Evolutionary conservation across 257 asterid species (phyloP), one percentile per base, ranked within the genome.

Genomic region (Striga asiatica): DNA sequence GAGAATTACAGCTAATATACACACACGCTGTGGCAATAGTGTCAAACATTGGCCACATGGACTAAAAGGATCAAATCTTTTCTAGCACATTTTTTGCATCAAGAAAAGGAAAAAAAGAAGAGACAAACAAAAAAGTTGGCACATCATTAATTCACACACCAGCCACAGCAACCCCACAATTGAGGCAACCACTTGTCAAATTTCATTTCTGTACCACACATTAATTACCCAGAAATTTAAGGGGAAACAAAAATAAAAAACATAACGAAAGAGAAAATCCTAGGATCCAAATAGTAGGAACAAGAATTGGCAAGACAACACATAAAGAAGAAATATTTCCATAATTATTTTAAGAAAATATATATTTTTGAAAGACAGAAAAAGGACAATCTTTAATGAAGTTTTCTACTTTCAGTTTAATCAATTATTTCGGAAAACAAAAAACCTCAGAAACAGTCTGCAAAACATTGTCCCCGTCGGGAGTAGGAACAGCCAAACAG

Each of bases 401-500:
- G n/a, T n/a, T n/a, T n/a, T n/a, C n/a, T n/a, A n/a, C n/a, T n/a
- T n/a, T n/a, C n/a, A n/a, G n/a, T n/a, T n/a, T n/a, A n/a, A n/a
- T n/a, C n/a, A n/a, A 42, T 64, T 38, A 17, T 38, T 37, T 19
- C 35, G 12, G 57, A 56, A 46, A 51, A 58, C 28, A 66, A 13
- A 31, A 6, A 41, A 73, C 78, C 75, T 69, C 56, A 12, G 78
- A 49, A 16, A 64, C 18, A 18, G 62, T 43, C 34, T 66, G 47
- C 47, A 50, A 59, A 1, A 59, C 1, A 8, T 46, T 50, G 35
- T 43, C 53, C 1, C 54, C 62, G 10, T 29, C 69, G 19, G 72
- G 72, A 1, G 0, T 18, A 3, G 66, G 37, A 12, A 18, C 74
- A 22, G 66, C 73, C 68, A 65, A 62, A 54, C 83, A 80, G 14